These are phyloP conservation scores for Kodamaea kakaduensis DNA, from an alignment of 805 yeast genomes.

Conservation along the genomic window DNA sequence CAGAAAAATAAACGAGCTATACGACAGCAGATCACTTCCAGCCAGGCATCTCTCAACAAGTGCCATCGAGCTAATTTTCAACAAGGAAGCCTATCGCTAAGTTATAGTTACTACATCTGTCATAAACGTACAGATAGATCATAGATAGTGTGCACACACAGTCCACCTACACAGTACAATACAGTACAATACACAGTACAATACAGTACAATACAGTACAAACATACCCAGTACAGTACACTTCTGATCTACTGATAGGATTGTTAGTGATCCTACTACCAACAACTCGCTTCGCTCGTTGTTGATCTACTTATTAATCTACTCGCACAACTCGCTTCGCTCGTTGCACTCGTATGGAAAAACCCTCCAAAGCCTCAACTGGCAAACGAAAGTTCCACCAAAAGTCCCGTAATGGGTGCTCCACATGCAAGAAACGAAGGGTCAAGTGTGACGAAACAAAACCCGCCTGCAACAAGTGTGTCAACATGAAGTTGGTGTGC, in stretches of 20 bases:
- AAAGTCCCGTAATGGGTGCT: slow-evolving; percentile 85
- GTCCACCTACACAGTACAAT: background rate
- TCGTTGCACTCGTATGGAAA: background rate
- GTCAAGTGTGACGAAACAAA: slow-evolving; percentile 90
- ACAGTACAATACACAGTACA: background rate
- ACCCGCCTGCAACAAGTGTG: slow-evolving; percentile 77
- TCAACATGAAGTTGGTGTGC: slow-evolving; percentile 74
- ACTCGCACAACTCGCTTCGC: background rate
- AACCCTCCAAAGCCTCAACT: slow-evolving; percentile 29
- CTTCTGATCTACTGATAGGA: background rate
- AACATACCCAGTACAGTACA: background rate
- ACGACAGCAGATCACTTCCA: slow-evolving; percentile 1
- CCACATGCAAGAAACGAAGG: slow-evolving; percentile 81
- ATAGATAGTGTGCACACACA: background rate
- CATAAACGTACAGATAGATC: too few species aligned
- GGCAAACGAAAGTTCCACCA: slow-evolving; percentile 86
- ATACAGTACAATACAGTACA: background rate
- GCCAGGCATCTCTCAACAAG: background rate
- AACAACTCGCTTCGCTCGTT: background rate
- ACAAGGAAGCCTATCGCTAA: too few species aligned
- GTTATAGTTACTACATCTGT: too few species aligned
- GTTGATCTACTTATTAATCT: too few species aligned
- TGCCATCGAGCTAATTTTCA: too few species aligned
- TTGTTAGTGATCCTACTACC: background rate
- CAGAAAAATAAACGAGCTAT: slow-evolving; percentile 3